Conservation (phyloP, 2,329 filamentous ascomycete species). For the Ceratocystis alfenasii region DNA sequence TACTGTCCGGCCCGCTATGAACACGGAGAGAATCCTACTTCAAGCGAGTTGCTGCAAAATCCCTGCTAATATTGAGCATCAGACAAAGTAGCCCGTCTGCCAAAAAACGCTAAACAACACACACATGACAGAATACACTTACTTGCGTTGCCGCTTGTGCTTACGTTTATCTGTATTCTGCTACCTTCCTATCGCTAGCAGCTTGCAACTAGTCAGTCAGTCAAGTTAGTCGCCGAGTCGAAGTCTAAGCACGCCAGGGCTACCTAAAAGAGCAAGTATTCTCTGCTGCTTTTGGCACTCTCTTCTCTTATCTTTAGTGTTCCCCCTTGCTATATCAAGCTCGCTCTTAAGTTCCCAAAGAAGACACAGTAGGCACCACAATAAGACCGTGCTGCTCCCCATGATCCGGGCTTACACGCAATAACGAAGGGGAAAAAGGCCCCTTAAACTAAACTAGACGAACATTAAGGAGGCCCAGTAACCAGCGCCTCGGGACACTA, state of each 20-base stretch:
- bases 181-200: background rate
- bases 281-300: background rate
- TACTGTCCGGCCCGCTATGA: constrained; percentile 1
- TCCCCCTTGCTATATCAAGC: too few species aligned
- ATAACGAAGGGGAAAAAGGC: too few species aligned
- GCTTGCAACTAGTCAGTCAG: background rate
- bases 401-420: too few species aligned
- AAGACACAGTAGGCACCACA: too few species aligned
- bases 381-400: too few species aligned
- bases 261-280: background rate
- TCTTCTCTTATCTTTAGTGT: background rate
- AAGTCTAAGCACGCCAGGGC: background rate
- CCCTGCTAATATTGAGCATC: constrained; percentile 7
- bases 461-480: too few species aligned
- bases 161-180: background rate
- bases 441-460: too few species aligned
- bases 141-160: background rate
- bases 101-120: constrained; percentile 1
- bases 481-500: too few species aligned
- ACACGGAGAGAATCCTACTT: constrained; percentile 4
- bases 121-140: background rate
- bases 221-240: background rate
- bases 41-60: constrained; percentile 2
- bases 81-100: constrained; percentile 1
- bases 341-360: too few species aligned